phyloP scores from a whole-genome alignment of 148 eudicot genomes.

The Cornus suecica region DNA sequence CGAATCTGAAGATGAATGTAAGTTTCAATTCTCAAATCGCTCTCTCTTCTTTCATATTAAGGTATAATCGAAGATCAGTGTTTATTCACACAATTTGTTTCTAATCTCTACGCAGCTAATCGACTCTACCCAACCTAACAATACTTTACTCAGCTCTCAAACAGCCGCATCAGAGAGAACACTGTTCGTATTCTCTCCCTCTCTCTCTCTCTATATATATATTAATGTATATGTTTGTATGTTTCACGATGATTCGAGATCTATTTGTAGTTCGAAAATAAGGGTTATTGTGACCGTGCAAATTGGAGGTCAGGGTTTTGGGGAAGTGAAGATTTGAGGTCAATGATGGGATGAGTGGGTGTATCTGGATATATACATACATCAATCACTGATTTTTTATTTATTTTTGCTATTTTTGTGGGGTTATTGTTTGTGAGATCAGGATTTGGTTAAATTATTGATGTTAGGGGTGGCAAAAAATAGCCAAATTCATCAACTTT shows the following conservation, averaged over 20 bases:
- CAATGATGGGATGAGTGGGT: too few relatives aligned
- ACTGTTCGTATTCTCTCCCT: constrained; percentile 6
- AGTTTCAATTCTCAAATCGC: neutral
- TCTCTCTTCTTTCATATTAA: too few relatives aligned
- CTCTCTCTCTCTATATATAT: neutral
- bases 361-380: neutral
- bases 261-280: neutral
- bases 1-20: constrained; percentile 1
- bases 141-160: neutral
- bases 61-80: neutral
- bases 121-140: constrained; percentile 8
- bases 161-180: constrained; percentile 14
- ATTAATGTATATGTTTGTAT: neutral
- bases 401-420: too few relatives aligned
- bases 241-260: neutral
- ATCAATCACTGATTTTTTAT: too few relatives aligned
- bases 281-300: too few relatives aligned
- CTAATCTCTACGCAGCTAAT: constrained; percentile 1
- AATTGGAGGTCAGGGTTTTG: too few relatives aligned
- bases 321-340: too few relatives aligned
- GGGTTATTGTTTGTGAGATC: neutral
- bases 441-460: neutral
- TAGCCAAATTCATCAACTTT: too few relatives aligned
- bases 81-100: neutral
- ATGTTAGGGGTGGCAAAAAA: too few relatives aligned